phyloP scores from a whole-genome alignment of 306 rosid species.

The Cicer cuneatum region DNA sequence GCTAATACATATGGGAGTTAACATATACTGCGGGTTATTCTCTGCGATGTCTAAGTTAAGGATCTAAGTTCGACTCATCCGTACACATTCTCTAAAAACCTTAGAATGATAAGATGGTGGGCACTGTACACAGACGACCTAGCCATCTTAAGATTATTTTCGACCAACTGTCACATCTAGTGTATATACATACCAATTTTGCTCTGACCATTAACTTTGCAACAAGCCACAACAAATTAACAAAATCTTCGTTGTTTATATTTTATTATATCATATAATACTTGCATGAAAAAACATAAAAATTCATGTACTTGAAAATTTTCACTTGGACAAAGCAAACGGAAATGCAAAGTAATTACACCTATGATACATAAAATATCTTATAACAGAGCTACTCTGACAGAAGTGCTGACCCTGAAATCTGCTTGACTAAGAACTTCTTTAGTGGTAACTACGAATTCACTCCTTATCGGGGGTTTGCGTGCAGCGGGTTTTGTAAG shows the following conservation, averaged over 20 bases:
- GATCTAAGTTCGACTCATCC: constrained; percentile 15
- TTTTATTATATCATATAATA: constrained; percentile 4
- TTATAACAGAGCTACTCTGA: constrained; percentile 36
- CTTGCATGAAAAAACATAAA: background rate
- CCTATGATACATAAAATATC: background rate
- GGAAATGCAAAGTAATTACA: constrained; percentile 2
- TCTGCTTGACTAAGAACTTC: constrained; percentile 60
- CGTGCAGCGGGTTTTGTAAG: constrained; percentile 51
- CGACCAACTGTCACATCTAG: constrained; percentile 14
- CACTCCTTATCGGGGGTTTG: background rate
- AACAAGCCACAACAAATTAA: constrained; percentile 23
- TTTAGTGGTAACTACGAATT: constrained; percentile 52
- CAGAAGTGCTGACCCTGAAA: constrained; percentile 55
- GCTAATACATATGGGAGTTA: constrained; percentile 10
- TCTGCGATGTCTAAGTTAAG: constrained; percentile 1
- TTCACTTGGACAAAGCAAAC: constrained; percentile 15
- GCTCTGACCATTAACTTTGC: constrained; percentile 18
- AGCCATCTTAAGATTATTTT: constrained; percentile 14
- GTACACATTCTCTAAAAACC: constrained; percentile 1
- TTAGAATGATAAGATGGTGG: constrained; percentile 19
- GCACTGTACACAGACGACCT: constrained; percentile 1
- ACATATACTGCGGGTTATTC: background rate
- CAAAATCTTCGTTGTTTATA: background rate
- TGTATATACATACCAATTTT: constrained; percentile 1
- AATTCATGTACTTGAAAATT: constrained; percentile 6